phyloP scores from a whole-genome alignment of 2,329 filamentous ascomycete genomes.

The Exophiala sideris region DNA sequence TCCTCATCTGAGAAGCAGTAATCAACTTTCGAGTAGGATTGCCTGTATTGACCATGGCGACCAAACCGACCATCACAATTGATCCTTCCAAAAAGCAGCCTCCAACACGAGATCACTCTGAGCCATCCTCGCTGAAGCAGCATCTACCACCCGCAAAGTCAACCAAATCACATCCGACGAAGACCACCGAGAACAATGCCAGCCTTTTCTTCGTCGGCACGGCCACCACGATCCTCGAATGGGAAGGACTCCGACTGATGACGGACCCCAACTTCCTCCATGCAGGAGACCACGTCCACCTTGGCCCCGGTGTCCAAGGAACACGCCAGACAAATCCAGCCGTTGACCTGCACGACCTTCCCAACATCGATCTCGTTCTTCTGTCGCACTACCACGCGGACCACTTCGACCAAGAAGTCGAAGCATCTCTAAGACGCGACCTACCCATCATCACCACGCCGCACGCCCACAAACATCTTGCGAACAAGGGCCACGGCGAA shows the following conservation, averaged over 20 bases:
- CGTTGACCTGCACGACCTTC: conserved; percentile 58
- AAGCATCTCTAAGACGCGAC: conserved; percentile 48
- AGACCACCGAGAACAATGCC: conserved; percentile 34
- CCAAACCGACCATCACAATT: conserved; percentile 14
- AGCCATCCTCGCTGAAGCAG: conserved; percentile 28
- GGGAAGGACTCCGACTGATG: conserved; percentile 40
- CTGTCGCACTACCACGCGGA: conserved; percentile 64
- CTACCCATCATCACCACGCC: conserved; percentile 63
- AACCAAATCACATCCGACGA: conserved; percentile 38
- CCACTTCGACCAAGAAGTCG: conserved; percentile 55
- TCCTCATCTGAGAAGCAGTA: neutral
- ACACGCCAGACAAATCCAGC: conserved; percentile 57
- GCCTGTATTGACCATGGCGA: conserved; percentile 6
- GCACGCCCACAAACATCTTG: conserved; percentile 56
- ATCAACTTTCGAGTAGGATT: neutral
- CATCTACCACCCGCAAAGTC: conserved; percentile 44
- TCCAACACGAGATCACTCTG: conserved; percentile 39
- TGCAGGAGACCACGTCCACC: conserved; percentile 62
- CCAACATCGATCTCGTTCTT: conserved; percentile 57
- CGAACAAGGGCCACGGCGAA: conserved; percentile 41
- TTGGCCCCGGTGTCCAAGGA: conserved; percentile 60
- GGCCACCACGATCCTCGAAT: conserved; percentile 41
- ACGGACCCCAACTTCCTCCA: conserved; percentile 63
- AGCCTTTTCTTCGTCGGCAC: conserved; percentile 40
- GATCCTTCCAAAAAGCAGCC: conserved; percentile 28